phyloP scores from a whole-genome alignment of 805 yeast species.

The Candida caryicola region DNA sequence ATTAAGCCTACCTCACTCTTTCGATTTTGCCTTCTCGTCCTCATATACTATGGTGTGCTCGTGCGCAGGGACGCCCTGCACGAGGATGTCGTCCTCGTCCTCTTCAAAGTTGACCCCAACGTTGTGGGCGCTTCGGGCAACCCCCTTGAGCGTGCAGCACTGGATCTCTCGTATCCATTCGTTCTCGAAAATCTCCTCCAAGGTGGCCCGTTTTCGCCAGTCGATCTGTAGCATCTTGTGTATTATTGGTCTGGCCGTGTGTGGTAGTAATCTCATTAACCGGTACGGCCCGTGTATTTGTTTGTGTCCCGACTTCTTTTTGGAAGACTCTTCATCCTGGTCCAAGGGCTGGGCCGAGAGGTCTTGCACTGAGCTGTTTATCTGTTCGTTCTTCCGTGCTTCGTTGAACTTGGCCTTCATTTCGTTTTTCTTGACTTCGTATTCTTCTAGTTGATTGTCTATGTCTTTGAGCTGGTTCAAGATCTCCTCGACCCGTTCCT shows the following conservation, averaged over 20 bases:
- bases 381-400: constrained; percentile 9
- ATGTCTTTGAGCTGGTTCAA: constrained; percentile 34
- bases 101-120: constrained; percentile 29
- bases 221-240: constrained; percentile 65
- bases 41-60: constrained; percentile 36
- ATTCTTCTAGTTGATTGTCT: constrained; percentile 35
- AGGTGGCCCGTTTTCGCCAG: constrained; percentile 58
- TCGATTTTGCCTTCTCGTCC: constrained; percentile 1
- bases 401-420: constrained; percentile 32
- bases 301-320: constrained; percentile 42
- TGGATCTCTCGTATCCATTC: constrained; percentile 67
- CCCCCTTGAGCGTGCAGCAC: constrained; percentile 51
- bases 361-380: not conserved
- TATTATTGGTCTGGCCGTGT: constrained; percentile 75
- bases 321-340: constrained; percentile 9
- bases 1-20: not conserved
- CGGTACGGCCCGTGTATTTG: constrained; percentile 82
- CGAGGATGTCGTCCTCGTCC: constrained; percentile 35
- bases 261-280: constrained; percentile 76
- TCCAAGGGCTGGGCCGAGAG: not conserved
- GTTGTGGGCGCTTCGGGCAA: constrained; percentile 17
- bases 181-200: constrained; percentile 63
- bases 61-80: constrained; percentile 37
- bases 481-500: constrained; percentile 31
- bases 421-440: constrained; percentile 33